These are phyloP conservation scores for Ophiocordyceps camponoti-saundersi DNA, from an alignment of 2,329 filamentous ascomycete genomes.

Conservation along the genomic window DNA sequence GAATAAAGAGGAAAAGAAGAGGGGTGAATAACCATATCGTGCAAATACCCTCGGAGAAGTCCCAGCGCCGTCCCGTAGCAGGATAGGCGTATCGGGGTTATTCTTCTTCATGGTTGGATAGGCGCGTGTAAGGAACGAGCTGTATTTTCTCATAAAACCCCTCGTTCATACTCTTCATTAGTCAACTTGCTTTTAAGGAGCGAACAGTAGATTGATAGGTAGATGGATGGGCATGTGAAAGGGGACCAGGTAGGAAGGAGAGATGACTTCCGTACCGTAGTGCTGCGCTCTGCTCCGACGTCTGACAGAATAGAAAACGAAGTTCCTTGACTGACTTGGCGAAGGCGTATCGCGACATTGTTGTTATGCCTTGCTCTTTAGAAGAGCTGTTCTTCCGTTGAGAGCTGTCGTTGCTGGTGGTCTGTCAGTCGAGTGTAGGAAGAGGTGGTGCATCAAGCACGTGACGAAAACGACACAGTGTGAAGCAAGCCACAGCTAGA, in stretches of 20 bases:
- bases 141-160: slow-evolving; percentile 17
- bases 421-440: no score
- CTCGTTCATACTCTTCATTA: neutral
- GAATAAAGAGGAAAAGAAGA: neutral
- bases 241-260: neutral
- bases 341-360: slow-evolving; percentile 85
- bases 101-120: slow-evolving; percentile 99
- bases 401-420: no score
- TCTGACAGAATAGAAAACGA: slow-evolving; percentile 94
- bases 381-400: no score
- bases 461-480: no score
- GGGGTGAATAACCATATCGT: slow-evolving; percentile 55
- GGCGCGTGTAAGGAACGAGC: slow-evolving; percentile 74
- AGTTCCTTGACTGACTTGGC: slow-evolving; percentile 80
- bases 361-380: no score
- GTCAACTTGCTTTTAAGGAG: no score
- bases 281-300: slow-evolving; percentile 74
- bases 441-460: no score
- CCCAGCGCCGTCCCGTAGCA: slow-evolving; percentile 82
- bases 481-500: no score
- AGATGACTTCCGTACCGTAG: slow-evolving; percentile 46
- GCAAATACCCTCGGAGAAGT: slow-evolving; percentile 78
- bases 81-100: slow-evolving; percentile 85
- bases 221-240: neutral
- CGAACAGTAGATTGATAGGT: neutral